Evolutionary conservation across 345 rosid genomes (phyloP), one percentile per base, ranked within the genome.

Genomic region (Populus davidiana): DNA sequence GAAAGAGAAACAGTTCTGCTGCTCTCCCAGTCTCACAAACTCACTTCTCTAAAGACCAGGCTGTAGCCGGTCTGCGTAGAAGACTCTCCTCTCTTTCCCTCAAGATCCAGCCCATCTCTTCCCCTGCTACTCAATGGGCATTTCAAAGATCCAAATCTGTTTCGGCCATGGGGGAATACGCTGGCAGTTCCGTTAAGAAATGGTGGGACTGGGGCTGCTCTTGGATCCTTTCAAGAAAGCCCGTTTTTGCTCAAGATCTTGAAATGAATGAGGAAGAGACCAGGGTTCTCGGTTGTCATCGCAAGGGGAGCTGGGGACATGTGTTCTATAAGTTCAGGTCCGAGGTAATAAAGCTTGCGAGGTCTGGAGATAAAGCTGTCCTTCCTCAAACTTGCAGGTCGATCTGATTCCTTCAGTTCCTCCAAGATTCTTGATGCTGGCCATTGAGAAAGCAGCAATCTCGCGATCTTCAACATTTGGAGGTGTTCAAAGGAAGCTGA

Each of bases 171-270:
- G 94, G 92, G 49, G 87, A 85, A 5, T 75, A 84, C 68, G 91
- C 90, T 0, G 90, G 90, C 0, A 85, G 76, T 78, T 93, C 96
- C 41, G 76, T 91, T 21, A 84, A 87, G 79, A 86, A 87, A 72
- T 95, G 99, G 94, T 93, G 98, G 97, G 89, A 88, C 67, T 90
- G 91, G 95, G 86, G 93, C 39, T 89, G 97, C 89, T 82, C 92
- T n/a, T 93, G 98, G 97, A 82, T 95, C 83, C 84, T 95, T 20
- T 89, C 97, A 9, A 85, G 87, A 74, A 94, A 90, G 71, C 95
- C 95, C 2, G 36, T 80, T 0, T 91, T 94, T 75, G 94, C 93
- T 1, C 71, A 87, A 72, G 98, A 94, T 86, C 97, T 93, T 47
- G 98, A 94, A 77, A 85, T 91, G 85, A 90, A 91, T 79, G 92